phyloP scores from a whole-genome alignment of 2,329 filamentous ascomycete species.

The Chaetomiaceae sp. region DNA sequence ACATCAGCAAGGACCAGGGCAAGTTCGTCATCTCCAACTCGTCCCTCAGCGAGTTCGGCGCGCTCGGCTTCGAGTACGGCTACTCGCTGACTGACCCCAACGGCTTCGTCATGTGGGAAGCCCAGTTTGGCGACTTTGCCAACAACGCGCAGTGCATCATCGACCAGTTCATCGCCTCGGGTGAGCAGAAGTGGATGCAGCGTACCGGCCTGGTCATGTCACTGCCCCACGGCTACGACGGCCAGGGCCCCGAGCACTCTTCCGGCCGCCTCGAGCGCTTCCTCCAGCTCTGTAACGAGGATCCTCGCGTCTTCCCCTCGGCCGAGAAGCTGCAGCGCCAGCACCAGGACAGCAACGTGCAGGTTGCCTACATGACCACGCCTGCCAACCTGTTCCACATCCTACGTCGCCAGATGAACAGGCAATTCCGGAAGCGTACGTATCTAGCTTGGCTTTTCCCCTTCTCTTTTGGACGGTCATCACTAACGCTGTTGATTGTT shows the following conservation, averaged over 20 bases:
- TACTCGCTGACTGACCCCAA: conserved; percentile 97
- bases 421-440: conserved; percentile 98
- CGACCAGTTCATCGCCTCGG: conserved; percentile 96
- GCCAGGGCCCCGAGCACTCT: conserved; percentile 96
- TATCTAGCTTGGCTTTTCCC: conserved; percentile 22
- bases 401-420: conserved; percentile 93
- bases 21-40: conserved; percentile 98
- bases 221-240: conserved; percentile 94
- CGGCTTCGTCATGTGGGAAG: conserved; percentile 98
- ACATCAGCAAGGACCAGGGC: conserved; percentile 85
- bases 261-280: conserved; percentile 96
- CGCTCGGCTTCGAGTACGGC: conserved; percentile 95
- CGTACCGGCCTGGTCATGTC: conserved; percentile 94
- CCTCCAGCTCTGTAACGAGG: conserved; percentile 94
- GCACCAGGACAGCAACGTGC: conserved; percentile 99
- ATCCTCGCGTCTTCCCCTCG: conserved; percentile 85
- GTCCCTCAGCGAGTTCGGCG: conserved; percentile 64
- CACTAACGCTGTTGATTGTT: conserved; percentile 18
- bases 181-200: conserved; percentile 98
- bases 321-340: conserved; percentile 88
- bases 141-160: conserved; percentile 99
- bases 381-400: conserved; percentile 96
- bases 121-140: conserved; percentile 98
- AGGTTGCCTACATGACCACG: conserved; percentile 95
- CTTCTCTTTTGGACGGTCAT: background rate